A percentile compares a stretch with the other conserved stretches of the same genome.
Evolutionary conservation across 2,329 filamentous ascomycete species (phyloP).

Genomic region (Calycina herbarum): DNA sequence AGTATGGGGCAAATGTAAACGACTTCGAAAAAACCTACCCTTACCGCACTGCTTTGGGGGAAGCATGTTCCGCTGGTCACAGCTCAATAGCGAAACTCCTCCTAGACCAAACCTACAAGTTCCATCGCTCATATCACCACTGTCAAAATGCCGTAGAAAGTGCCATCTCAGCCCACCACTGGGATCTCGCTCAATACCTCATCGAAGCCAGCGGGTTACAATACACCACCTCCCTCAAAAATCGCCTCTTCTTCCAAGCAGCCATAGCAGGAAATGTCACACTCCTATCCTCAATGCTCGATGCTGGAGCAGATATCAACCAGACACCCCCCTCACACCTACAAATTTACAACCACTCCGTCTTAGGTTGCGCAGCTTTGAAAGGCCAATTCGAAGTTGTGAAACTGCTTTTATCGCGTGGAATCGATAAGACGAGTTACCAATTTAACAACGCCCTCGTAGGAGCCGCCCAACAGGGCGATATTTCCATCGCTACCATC

Average conservation of each 20-base stretch:
- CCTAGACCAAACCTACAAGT: neutral
- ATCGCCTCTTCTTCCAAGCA: constrained; percentile 2
- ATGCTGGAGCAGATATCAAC: neutral
- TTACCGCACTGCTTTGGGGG: neutral
- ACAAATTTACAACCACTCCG: neutral
- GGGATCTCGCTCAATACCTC: constrained; percentile 6
- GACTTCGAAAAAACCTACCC: neutral
- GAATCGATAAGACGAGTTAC: no score
- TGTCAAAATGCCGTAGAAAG: neutral
- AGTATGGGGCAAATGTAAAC: neutral
- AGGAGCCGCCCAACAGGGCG: neutral
- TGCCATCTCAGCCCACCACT: constrained; percentile 1
- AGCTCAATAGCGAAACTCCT: neutral
- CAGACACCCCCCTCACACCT: neutral
- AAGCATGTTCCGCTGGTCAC: neutral
- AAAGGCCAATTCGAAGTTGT: constrained; percentile 1
- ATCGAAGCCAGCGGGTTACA: neutral
- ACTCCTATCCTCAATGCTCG: neutral
- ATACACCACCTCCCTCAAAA: neutral
- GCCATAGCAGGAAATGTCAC: neutral
- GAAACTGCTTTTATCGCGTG: neutral
- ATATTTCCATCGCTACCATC: neutral
- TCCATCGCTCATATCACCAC: neutral
- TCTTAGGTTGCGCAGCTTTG: neutral
- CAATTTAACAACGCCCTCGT: constrained; percentile 1